These are phyloP conservation scores for Solanum chilense DNA, from an alignment of 257 asterid species.

Conservation along the genomic window DNA sequence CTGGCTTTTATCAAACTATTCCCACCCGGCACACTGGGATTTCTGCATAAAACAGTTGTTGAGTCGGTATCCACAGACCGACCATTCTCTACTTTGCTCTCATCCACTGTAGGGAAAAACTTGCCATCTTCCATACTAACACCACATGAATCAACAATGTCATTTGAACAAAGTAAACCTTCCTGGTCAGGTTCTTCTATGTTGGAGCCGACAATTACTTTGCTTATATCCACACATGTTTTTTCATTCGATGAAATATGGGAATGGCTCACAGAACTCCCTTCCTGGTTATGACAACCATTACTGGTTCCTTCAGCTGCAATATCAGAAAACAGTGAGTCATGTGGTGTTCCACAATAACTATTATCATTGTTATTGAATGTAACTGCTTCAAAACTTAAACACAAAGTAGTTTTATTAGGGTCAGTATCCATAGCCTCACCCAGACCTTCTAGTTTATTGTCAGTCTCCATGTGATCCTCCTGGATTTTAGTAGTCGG, in stretches of 20 bases:
- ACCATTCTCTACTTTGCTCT: constrained; percentile 13
- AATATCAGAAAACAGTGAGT: neutral
- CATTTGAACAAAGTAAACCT: constrained; percentile 13
- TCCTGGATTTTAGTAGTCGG: constrained; percentile 7
- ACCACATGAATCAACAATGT: constrained; percentile 14
- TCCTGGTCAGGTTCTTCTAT: constrained; percentile 16
- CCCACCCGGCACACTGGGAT: constrained; percentile 16
- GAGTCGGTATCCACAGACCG: constrained; percentile 22
- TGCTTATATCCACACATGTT: constrained; percentile 1
- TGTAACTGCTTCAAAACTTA: constrained; percentile 8
- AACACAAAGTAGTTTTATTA: constrained; percentile 5
- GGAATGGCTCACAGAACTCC: constrained; percentile 2
- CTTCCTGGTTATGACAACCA: constrained; percentile 10
- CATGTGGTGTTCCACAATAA: constrained; percentile 1
- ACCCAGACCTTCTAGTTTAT: constrained; percentile 6
- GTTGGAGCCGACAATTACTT: constrained; percentile 6
- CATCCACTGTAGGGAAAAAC: constrained; percentile 11
- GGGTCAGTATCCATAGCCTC: constrained; percentile 11
- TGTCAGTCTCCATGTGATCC: constrained; percentile 7
- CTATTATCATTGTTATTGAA: constrained; percentile 3
- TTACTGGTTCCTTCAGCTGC: constrained; percentile 15
- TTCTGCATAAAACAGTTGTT: constrained; percentile 17
- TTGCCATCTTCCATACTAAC: constrained; percentile 20
- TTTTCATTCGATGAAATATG: constrained; percentile 16
- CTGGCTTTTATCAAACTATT: constrained; percentile 10